phyloP scores from a whole-genome alignment of 2,329 filamentous ascomycete species.

The Endoconidiophora laricicola region DNA sequence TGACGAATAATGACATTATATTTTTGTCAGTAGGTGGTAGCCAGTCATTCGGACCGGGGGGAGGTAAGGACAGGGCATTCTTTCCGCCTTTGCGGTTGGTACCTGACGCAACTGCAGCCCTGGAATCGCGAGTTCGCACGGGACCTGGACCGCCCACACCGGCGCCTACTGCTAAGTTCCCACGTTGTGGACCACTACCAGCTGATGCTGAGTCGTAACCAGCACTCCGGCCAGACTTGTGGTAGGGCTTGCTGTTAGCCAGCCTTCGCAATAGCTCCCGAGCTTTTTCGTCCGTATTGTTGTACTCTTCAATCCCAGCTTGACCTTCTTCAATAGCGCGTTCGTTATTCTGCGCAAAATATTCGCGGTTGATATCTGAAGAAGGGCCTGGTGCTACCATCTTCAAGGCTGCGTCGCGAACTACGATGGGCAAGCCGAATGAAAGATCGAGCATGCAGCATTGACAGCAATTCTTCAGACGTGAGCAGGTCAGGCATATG shows the following conservation, averaged over 20 bases:
- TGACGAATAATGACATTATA: conserved; percentile 86
- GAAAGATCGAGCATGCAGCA: conserved; percentile 96
- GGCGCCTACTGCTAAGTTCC: conserved; percentile 34
- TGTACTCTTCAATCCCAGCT: conserved; percentile 73
- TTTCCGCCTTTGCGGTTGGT: conserved; percentile 31
- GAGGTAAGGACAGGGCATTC: conserved; percentile 17
- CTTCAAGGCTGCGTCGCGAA: conserved; percentile 90
- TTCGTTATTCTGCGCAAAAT: conserved; percentile 95
- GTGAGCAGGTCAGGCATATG: conserved; percentile 90
- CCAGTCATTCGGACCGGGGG: conserved; percentile 67
- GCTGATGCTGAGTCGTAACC: conserved; percentile 34
- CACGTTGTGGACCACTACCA: conserved; percentile 20
- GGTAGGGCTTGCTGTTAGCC: conserved; percentile 88
- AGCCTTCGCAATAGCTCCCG: conserved; percentile 70
- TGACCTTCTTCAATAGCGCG: conserved; percentile 85
- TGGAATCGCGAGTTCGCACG: conserved; percentile 56
- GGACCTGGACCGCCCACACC: conserved; percentile 52
- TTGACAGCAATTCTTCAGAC: conserved; percentile 97
- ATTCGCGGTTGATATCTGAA: conserved; percentile 88
- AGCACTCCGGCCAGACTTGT: conserved; percentile 67
- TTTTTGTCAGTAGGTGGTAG: conserved; percentile 67
- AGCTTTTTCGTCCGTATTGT: conserved; percentile 94
- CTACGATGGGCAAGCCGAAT: conserved; percentile 85
- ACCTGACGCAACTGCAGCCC: conserved; percentile 33
- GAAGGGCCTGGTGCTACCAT: conserved; percentile 91